Evolutionary conservation across 345 rosid genomes (phyloP).

Genomic region (Cardamine chenopodiifolia): DNA sequence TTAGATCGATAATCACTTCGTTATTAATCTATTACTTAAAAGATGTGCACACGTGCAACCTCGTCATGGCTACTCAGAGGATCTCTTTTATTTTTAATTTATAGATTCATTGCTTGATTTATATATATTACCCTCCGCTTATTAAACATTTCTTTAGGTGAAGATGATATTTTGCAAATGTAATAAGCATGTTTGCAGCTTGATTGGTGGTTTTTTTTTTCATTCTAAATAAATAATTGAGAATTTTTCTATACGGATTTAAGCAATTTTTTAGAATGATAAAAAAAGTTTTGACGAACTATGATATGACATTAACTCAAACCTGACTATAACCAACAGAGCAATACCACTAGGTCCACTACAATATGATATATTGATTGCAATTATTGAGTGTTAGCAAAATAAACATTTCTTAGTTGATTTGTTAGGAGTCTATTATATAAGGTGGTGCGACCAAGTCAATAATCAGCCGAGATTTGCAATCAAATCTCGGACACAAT

Average conservation of each 20-base stretch:
- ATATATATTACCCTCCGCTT: background rate
- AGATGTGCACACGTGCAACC: slow-evolving; percentile 43
- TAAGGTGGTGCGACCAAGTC: slow-evolving; percentile 34
- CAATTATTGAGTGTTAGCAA: background rate
- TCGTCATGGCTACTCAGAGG: slow-evolving; percentile 31
- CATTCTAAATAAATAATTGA: background rate
- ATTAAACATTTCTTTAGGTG: background rate
- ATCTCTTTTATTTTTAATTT: slow-evolving; percentile 22
- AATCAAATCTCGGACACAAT: slow-evolving; percentile 36
- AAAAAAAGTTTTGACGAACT: background rate
- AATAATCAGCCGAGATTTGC: slow-evolving; percentile 33
- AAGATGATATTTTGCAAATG: background rate
- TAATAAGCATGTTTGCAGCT: background rate
- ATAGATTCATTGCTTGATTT: background rate
- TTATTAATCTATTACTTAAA: slow-evolving; percentile 31
- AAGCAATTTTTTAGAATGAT: background rate
- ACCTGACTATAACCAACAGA: background rate
- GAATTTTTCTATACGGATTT: background rate
- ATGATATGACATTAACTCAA: background rate
- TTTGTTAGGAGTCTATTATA: background rate
- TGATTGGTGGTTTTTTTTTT: background rate
- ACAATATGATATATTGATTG: background rate
- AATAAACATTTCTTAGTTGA: background rate
- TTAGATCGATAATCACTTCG: slow-evolving; percentile 27
- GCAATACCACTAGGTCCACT: background rate